Evolutionary conservation across 2,329 filamentous ascomycete species (phyloP), one percentile per base, ranked within the genome.

Genomic region (Aspergillus unguis): DNA sequence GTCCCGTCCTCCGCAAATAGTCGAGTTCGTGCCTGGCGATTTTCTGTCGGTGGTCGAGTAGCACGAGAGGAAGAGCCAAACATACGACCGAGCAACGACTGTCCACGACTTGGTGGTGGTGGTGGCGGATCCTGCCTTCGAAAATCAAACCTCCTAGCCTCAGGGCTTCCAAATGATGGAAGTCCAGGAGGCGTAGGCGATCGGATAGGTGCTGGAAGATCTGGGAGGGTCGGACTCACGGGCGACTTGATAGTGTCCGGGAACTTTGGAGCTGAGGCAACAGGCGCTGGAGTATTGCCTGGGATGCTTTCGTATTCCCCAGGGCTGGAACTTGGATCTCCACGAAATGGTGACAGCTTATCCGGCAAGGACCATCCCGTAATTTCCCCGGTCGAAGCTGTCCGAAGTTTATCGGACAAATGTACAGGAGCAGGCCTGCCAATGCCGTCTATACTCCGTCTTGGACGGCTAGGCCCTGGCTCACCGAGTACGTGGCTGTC

Each of bases 161-260:
- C 72, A 31, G 59, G 60, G 2, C 67, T 70, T 26, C 73, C 72
- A 54, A 76, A 76, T 2, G 72, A 71, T 5, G 75, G 75, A 36
- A 77, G 59, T 1, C 75, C 74, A 1, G 73, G 72, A 23, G 75
- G 75, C 3, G 75, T 77, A 3, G 70, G 68, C 17, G 62, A 56
- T 54, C 74, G 63, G 29, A 60, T 52, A 9, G 73, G 73, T 29
- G 74, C 72, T 49, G 71, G 66, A 51, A 65, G 69, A 45, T 53
- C 58, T 29, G 74, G 74, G 26, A 67, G 58, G 32, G 60, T 52
- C 28, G 67, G 66, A 32, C 60, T 62, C 25, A 64, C 63, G n/a
- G 68, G 68, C 11, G 65, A 66, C 25, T 52, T 44, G 11, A 60
- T 17, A 28, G 58, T 62, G 40, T 37, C 53, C 6, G 64, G 59